These are phyloP conservation scores for Cadophora sp. DNA, from an alignment of 2,329 filamentous ascomycete genomes.

Conservation along the genomic window DNA sequence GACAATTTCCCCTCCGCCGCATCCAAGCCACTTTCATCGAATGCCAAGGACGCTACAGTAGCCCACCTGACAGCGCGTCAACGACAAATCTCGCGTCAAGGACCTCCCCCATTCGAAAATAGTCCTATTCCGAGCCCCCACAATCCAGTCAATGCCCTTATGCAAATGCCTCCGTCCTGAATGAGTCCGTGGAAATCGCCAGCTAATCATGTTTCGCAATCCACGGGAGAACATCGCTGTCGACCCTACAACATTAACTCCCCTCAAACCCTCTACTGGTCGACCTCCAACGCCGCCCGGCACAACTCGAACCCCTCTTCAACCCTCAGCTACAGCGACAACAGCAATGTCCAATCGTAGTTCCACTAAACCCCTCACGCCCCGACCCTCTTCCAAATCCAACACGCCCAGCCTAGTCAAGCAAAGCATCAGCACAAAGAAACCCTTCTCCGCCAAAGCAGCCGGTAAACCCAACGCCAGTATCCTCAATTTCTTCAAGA, in stretches of 20 bases:
- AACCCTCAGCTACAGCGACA: slow-evolving; percentile 16
- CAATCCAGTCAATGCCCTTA: neutral
- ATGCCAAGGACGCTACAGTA: neutral
- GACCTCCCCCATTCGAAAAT: neutral
- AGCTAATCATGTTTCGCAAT: slow-evolving; percentile 58
- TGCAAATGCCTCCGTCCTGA: neutral
- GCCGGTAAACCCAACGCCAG: slow-evolving; percentile 60
- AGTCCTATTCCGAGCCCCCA: neutral
- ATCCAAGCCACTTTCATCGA: neutral
- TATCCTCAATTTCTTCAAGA: slow-evolving; percentile 79
- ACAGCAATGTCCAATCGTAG: slow-evolving; percentile 36
- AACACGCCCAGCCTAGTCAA: slow-evolving; percentile 31
- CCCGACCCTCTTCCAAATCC: slow-evolving; percentile 38
- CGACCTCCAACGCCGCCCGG: slow-evolving; percentile 58
- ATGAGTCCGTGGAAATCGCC: neutral
- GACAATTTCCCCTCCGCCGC: neutral
- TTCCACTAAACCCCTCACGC: slow-evolving; percentile 42
- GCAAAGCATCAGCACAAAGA: slow-evolving; percentile 35
- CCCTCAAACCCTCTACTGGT: slow-evolving; percentile 53
- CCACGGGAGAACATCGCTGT: slow-evolving; percentile 53
- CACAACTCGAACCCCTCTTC: slow-evolving; percentile 18
- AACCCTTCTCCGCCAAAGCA: slow-evolving; percentile 30
- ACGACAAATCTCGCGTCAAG: neutral
- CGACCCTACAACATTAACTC: slow-evolving; percentile 43
- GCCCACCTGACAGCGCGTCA: neutral